These are phyloP conservation scores for Diaporthe destruens DNA, from an alignment of 2,329 filamentous ascomycete species.

Conservation along the genomic window DNA sequence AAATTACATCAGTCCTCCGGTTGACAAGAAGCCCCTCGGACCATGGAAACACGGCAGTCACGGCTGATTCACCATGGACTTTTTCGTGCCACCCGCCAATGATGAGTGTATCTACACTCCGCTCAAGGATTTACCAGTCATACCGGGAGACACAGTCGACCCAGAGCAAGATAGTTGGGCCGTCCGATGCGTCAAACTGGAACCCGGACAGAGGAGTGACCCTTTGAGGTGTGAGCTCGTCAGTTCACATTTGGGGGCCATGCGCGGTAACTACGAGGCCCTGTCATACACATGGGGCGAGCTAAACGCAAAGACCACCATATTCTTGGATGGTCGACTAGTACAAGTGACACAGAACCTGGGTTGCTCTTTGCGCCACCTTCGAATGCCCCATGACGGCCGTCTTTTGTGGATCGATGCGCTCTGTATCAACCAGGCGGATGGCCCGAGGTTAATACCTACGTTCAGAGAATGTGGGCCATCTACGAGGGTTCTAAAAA, in stretches of 20 bases:
- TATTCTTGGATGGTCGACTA: neutral
- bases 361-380: slow-evolving; percentile 9
- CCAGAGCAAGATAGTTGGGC: neutral
- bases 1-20: neutral
- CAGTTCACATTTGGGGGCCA: neutral
- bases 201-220: neutral
- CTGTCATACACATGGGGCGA: slow-evolving; percentile 21
- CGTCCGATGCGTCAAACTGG: slow-evolving; percentile 7
- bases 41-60: neutral
- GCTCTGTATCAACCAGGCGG: slow-evolving; percentile 22
- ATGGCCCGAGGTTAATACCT: slow-evolving; percentile 13
- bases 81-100: neutral
- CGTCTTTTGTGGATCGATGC: slow-evolving; percentile 31
- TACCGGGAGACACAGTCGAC: neutral
- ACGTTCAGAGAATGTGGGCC: slow-evolving; percentile 27
- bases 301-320: neutral
- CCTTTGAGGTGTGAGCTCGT: slow-evolving; percentile 21
- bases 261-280: slow-evolving; percentile 20
- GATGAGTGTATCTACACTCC: neutral
- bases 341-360: slow-evolving; percentile 18
- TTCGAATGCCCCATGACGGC: neutral
- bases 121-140: neutral
- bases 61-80: neutral
- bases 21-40: neutral
- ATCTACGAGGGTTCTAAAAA: slow-evolving; percentile 11